phyloP scores from a whole-genome alignment of 495 filamentous ascomycete genomes.

The Pseudevernia furfuracea region DNA sequence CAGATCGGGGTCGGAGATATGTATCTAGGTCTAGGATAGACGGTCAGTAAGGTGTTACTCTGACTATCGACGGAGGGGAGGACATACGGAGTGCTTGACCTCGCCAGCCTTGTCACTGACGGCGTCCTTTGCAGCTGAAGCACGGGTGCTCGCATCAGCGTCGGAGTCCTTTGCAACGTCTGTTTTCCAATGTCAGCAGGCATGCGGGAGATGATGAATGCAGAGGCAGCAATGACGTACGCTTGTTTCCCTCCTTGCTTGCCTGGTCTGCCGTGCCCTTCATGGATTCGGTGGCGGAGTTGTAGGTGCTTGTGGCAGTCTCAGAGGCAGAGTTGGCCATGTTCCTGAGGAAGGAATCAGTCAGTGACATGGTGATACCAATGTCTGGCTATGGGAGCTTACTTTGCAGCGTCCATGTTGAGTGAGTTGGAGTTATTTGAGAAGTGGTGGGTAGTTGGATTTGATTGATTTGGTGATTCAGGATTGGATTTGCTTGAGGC shows the following conservation, averaged over 20 bases:
- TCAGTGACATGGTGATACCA: too few species aligned
- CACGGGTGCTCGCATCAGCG: slow-evolving; percentile 42
- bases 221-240: not conserved
- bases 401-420: slow-evolving; percentile 21
- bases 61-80: not conserved
- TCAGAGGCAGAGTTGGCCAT: slow-evolving; percentile 6
- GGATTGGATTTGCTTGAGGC: not conserved
- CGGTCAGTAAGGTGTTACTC: not conserved
- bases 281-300: slow-evolving; percentile 53
- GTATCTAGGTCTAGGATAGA: not conserved
- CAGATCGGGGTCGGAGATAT: not conserved
- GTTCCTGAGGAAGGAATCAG: slow-evolving; percentile 7
- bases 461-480: not conserved
- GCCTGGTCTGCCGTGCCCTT: slow-evolving; percentile 37
- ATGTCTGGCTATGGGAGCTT: not conserved
- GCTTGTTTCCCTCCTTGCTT: slow-evolving; percentile 62
- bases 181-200: not conserved
- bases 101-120: slow-evolving; percentile 48
- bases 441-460: not conserved
- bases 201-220: not conserved
- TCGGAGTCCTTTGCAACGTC: slow-evolving; percentile 51
- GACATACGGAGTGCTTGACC: slow-evolving; percentile 37
- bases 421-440: too few species aligned
- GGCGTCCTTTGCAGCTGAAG: slow-evolving; percentile 48
- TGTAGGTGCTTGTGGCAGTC: slow-evolving; percentile 41